Evolutionary conservation across 805 yeast species (phyloP).

Genomic region (Yamadazyma philogaea): DNA sequence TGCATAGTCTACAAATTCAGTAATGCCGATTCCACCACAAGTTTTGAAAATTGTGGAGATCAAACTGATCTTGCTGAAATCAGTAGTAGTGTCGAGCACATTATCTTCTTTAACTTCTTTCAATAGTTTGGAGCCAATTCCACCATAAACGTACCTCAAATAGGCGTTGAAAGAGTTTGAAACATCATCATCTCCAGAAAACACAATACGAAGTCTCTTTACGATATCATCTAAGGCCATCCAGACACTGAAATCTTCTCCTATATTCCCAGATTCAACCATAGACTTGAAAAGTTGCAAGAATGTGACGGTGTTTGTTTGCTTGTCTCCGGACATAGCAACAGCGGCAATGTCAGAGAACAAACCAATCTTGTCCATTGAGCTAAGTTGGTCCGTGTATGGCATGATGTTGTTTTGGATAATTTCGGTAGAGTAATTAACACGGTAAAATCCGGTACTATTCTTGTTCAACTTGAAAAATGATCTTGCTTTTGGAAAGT

Average conservation of each 20-base stretch:
- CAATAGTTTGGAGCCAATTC: slow-evolving; percentile 29
- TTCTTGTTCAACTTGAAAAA: slow-evolving; percentile 50
- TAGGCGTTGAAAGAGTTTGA: slow-evolving; percentile 29
- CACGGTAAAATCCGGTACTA: slow-evolving; percentile 52
- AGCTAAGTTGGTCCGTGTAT: slow-evolving; percentile 35
- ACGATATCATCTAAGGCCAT: slow-evolving; percentile 42
- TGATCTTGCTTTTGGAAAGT: slow-evolving; percentile 20
- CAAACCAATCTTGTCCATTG: slow-evolving; percentile 52
- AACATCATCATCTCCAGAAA: slow-evolving; percentile 22
- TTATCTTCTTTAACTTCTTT: slow-evolving; percentile 18
- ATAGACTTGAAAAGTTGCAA: slow-evolving; percentile 39
- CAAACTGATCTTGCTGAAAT: slow-evolving; percentile 31
- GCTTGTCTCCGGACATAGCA: slow-evolving; percentile 43
- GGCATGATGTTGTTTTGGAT: slow-evolving; percentile 40
- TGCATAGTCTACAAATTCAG: slow-evolving; percentile 36
- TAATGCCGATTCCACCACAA: slow-evolving; percentile 39
- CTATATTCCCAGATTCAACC: slow-evolving; percentile 23
- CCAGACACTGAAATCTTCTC: slow-evolving; percentile 52
- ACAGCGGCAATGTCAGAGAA: slow-evolving; percentile 52
- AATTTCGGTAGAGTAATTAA: slow-evolving; percentile 45
- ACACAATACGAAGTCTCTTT: slow-evolving; percentile 33
- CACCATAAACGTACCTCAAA: slow-evolving; percentile 20
- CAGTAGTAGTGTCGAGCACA: slow-evolving; percentile 15
- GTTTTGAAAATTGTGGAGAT: slow-evolving; percentile 37
- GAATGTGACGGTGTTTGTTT: slow-evolving; percentile 38